These are phyloP conservation scores for Hypoxylon fragiforme DNA, from an alignment of 495 filamentous ascomycete species.

Conservation along the genomic window DNA sequence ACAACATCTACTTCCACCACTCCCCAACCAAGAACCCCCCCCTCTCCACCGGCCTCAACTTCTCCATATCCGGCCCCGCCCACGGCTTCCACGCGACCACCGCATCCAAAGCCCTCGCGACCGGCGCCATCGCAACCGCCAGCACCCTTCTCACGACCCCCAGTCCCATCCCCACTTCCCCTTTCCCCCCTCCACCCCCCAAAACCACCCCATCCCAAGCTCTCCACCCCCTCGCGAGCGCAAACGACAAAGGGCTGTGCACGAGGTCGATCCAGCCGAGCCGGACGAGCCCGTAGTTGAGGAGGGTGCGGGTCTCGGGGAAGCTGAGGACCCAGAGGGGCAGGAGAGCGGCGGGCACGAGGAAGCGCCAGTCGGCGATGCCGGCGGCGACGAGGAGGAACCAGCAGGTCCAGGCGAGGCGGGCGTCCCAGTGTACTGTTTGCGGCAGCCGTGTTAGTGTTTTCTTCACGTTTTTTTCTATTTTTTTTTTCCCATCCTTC, in stretches of 20 bases:
- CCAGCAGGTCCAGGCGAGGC: constrained; percentile 9
- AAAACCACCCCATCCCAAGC: too few relatives aligned
- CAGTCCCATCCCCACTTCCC: not conserved
- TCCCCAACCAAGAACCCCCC: not conserved
- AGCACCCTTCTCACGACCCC: not conserved
- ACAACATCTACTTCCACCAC: too few relatives aligned
- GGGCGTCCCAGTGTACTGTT: constrained; percentile 9
- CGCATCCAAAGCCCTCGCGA: not conserved
- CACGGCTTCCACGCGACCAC: not conserved
- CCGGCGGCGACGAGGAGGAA: not conserved
- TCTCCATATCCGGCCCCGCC: constrained; percentile 6
- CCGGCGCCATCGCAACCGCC: not conserved
- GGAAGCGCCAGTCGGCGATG: constrained; percentile 1
- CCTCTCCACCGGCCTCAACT: constrained; percentile 3
- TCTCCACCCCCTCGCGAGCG: not conserved
- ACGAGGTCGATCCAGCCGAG: constrained; percentile 19
- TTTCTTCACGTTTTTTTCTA: too few relatives aligned
- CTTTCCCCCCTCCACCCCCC: not conserved
- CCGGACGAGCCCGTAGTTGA: constrained; percentile 19
- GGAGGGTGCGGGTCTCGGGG: constrained; percentile 5
- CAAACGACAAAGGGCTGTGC: constrained; percentile 19
- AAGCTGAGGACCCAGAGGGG: constrained; percentile 3
- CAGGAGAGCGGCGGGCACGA: not conserved
- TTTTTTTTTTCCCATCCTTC: too few relatives aligned
- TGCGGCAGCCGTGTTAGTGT: not conserved